A percentile compares a stretch with the other conserved stretches of the same genome.
These are phyloP conservation scores for Crithidia bombi DNA, from an alignment of 208 protist genomes.

Conservation along the genomic window DNA sequence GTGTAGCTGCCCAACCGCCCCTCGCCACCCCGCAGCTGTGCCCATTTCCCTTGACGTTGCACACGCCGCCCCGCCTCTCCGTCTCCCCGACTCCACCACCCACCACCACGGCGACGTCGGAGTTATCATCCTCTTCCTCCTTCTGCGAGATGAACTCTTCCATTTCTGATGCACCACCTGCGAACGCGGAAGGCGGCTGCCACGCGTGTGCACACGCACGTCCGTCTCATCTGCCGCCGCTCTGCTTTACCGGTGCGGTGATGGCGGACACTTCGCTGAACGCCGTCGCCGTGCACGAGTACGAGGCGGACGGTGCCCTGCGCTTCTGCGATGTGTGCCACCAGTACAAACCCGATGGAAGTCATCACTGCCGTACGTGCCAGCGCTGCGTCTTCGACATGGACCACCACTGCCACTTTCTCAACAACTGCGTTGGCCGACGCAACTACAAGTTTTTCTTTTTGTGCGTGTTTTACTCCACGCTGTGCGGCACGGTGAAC, in stretches of 20 bases:
- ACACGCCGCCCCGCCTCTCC: too few relatives aligned
- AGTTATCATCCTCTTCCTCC: background rate
- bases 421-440: constrained; percentile 90
- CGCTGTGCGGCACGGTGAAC: constrained; percentile 38
- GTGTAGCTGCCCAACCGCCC: background rate
- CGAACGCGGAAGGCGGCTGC: background rate
- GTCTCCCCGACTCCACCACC: too few relatives aligned
- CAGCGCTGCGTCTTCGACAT: constrained; percentile 76
- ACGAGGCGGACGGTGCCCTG: constrained; percentile 47
- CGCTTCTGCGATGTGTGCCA: constrained; percentile 71
- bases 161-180: background rate
- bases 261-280: constrained; percentile 24
- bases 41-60: too few relatives aligned
- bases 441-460: constrained; percentile 91
- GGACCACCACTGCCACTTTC: constrained; percentile 91
- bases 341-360: constrained; percentile 75
- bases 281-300: constrained; percentile 40
- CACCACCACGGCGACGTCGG: too few relatives aligned
- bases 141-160: background rate
- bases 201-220: background rate
- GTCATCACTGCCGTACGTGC: constrained; percentile 86
- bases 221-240: background rate
- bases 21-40: background rate
- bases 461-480: constrained; percentile 65
- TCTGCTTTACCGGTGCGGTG: background rate